phyloP scores from a whole-genome alignment of 2,329 filamentous ascomycete genomes.

The Penicillium sp. region DNA sequence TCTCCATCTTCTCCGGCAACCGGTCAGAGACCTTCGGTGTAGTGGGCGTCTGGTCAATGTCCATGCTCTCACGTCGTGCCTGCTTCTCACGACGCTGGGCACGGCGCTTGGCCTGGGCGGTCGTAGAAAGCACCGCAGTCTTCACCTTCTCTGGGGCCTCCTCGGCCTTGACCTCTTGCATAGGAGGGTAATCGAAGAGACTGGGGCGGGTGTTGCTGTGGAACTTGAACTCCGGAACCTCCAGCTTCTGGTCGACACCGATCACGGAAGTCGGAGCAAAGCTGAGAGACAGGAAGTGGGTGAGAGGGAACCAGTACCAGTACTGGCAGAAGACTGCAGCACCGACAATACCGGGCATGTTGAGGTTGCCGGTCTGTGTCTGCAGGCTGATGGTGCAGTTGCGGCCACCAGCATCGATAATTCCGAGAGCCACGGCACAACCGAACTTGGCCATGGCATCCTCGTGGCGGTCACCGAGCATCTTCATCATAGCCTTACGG shows the following conservation, averaged over 20 bases:
- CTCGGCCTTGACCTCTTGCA: conserved; percentile 91
- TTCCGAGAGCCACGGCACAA: conserved; percentile 87
- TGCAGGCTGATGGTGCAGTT: conserved; percentile 98
- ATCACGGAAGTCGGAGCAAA: conserved; percentile 98
- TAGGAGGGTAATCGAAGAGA: conserved; percentile 95
- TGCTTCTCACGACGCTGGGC: conserved; percentile 93
- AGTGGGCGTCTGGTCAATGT: conserved; percentile 76
- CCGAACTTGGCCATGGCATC: conserved; percentile 99
- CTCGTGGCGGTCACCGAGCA: conserved; percentile 90
- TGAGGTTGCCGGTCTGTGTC: conserved; percentile 95
- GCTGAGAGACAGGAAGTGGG: conserved; percentile 91
- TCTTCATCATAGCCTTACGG: conserved; percentile 90
- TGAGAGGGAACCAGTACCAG: conserved; percentile 99
- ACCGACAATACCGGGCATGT: conserved; percentile 97
- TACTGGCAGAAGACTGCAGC: conserved; percentile 99
- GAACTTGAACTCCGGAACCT: conserved; percentile 92
- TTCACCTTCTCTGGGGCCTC: conserved; percentile 92
- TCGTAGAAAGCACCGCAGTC: conserved; percentile 93
- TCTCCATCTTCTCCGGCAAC: conserved; percentile 82
- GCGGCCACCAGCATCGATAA: conserved; percentile 94
- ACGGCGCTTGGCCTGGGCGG: conserved; percentile 91
- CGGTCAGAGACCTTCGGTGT: conserved; percentile 64
- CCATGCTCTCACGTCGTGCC: conserved; percentile 89
- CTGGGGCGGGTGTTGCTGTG: conserved; percentile 92
- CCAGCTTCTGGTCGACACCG: conserved; percentile 86